Percentiles rank a stretch among this genome's conserved stretches.
Conservation (phyloP, 2,329 filamentous ascomycete genomes). For the Xylariaceae sp. region DNA sequence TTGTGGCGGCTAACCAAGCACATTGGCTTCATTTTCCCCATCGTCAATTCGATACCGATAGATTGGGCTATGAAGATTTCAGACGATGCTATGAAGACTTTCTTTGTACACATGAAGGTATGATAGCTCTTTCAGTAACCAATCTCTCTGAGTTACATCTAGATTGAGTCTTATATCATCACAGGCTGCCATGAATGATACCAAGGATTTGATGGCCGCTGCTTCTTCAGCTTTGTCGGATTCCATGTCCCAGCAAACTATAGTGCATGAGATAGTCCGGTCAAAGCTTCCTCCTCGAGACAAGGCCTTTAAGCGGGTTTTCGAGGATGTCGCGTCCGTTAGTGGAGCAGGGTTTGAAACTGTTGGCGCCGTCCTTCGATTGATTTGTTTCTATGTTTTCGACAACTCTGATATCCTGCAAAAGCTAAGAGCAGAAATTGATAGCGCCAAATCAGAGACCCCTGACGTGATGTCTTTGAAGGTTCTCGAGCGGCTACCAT, state of each 20-base stretch:
- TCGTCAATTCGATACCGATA: conserved; percentile 17
- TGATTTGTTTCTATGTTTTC: conserved; percentile 17
- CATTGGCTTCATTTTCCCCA: conserved; percentile 14
- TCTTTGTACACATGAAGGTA: conserved; percentile 11
- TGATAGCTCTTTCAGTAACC: not conserved
- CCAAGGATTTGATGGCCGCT: too few relatives aligned
- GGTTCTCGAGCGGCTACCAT: conserved; percentile 26
- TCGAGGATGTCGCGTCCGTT: conserved; percentile 11
- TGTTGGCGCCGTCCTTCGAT: conserved; percentile 8
- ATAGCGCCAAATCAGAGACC: not conserved
- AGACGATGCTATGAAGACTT: conserved; percentile 6
- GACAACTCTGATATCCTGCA: conserved; percentile 14
- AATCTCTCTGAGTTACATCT: not conserved
- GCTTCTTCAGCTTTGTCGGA: too few relatives aligned
- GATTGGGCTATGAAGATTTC: not conserved
- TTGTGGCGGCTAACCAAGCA: conserved; percentile 23
- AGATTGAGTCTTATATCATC: too few relatives aligned
- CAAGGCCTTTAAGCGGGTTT: conserved; percentile 9
- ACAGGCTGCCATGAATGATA: too few relatives aligned
- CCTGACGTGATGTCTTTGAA: not conserved
- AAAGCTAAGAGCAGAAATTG: conserved; percentile 10
- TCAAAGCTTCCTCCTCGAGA: conserved; percentile 13
- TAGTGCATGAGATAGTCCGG: conserved; percentile 15
- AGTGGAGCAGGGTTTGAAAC: conserved; percentile 14
- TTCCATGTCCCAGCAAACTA: too few relatives aligned